Percentiles rank a stretch among this genome's conserved stretches.
These are phyloP conservation scores for Ormosia emarginata DNA, from an alignment of 306 rosid species.

Conservation along the genomic window DNA sequence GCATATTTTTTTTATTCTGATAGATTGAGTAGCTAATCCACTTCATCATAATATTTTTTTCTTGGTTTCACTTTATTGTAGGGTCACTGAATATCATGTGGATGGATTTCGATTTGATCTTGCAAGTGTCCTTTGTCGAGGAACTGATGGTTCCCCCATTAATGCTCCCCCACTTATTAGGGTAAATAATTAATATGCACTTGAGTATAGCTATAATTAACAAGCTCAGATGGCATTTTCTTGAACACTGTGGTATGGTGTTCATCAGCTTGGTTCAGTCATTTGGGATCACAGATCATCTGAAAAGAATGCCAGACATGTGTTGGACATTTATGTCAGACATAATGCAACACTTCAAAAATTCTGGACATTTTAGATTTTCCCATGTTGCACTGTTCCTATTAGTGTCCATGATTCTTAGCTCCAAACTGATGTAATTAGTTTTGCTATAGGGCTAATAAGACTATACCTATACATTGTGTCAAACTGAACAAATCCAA, in stretches of 20 bases:
- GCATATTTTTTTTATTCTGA: not conserved
- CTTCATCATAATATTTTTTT: not conserved
- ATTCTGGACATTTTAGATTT: not conserved
- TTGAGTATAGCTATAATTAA: not conserved
- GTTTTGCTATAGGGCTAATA: not conserved
- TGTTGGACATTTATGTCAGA: not conserved
- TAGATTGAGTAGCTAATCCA: not conserved
- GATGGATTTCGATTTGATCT: conserved; percentile 99
- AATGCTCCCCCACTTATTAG: conserved; percentile 72
- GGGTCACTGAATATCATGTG: conserved; percentile 93
- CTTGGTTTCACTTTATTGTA: conserved; percentile 27
- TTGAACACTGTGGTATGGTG: not conserved
- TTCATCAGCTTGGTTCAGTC: not conserved
- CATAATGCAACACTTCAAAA: not conserved
- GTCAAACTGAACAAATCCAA: not conserved
- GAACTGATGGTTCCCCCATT: conserved; percentile 80
- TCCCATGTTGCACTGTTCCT: not conserved
- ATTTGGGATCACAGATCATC: conserved; percentile 4
- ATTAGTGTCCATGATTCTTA: conserved; percentile 1
- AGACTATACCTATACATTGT: not conserved
- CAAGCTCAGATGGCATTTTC: not conserved
- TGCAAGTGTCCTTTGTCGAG: conserved; percentile 89
- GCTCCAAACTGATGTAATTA: not conserved
- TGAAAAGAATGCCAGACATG: not conserved
- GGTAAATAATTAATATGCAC: conserved; percentile 45